These are phyloP conservation scores for Xylaria cubensis DNA, from an alignment of 495 filamentous ascomycete species.

Conservation along the genomic window DNA sequence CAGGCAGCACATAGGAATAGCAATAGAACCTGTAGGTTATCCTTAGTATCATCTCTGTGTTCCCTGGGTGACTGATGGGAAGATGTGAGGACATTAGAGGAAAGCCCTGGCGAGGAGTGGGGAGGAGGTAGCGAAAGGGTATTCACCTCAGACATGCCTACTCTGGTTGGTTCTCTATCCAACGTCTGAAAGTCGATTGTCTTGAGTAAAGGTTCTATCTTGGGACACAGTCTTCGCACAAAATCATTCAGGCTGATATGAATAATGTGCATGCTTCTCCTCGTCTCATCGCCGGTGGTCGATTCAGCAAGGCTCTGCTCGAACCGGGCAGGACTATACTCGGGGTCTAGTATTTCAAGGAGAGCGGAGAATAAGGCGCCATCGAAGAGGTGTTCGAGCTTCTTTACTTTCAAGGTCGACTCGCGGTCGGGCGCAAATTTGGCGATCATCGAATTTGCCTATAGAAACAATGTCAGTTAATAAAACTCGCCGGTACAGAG, in stretches of 20 bases:
- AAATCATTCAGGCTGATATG: constrained; percentile 38
- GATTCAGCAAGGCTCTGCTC: constrained; percentile 49
- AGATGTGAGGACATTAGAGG: neutral
- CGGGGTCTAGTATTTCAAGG: constrained; percentile 65
- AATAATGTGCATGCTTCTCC: constrained; percentile 41
- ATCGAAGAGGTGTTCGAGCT: constrained; percentile 70
- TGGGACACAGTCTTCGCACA: constrained; percentile 30
- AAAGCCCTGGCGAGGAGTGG: neutral
- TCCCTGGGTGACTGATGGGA: neutral
- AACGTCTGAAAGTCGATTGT: constrained; percentile 36
- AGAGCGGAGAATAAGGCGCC: constrained; percentile 69
- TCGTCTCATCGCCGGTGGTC: constrained; percentile 31
- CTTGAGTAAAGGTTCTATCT: constrained; percentile 37
- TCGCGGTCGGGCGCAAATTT: constrained; percentile 31
- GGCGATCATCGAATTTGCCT: constrained; percentile 39
- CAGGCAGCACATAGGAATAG: constrained; percentile 37
- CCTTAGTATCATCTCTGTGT: constrained; percentile 14
- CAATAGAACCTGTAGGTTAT: constrained; percentile 32
- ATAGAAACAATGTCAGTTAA: constrained; percentile 29
- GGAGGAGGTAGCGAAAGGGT: neutral
- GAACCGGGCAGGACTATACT: constrained; percentile 71
- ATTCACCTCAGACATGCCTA: constrained; percentile 37
- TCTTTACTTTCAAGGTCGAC: constrained; percentile 41
- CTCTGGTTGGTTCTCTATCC: constrained; percentile 37
- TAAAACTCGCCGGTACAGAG: constrained; percentile 14